phyloP scores from a whole-genome alignment of 306 rosid species.

The Trifolium dubium region DNA sequence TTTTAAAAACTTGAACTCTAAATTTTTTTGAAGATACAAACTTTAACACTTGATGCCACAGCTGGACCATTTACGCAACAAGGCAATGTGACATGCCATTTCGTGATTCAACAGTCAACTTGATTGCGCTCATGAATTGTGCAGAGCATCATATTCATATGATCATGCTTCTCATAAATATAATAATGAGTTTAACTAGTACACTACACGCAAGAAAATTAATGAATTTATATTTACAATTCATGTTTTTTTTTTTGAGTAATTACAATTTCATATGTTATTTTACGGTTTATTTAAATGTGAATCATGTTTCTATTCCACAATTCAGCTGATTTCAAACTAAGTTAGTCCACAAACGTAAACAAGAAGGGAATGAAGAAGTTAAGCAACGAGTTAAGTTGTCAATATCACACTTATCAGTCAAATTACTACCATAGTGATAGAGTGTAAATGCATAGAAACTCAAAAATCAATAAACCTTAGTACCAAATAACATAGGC shows the following conservation, averaged over 20 bases:
- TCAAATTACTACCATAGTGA: not conserved
- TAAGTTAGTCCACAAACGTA: not conserved
- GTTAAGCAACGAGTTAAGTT: not conserved
- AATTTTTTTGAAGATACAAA: too few species aligned
- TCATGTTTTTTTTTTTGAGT: too few species aligned
- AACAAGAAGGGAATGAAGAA: slow-evolving; percentile 23
- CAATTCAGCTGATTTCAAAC: not conserved
- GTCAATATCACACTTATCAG: slow-evolving; percentile 16
- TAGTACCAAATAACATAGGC: not conserved
- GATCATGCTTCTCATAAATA: slow-evolving; percentile 5
- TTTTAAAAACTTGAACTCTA: not conserved
- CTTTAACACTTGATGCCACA: not conserved
- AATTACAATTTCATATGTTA: too few species aligned
- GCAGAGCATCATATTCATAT: not conserved
- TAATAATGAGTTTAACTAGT: not conserved
- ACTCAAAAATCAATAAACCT: not conserved
- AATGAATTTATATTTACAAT: too few species aligned
- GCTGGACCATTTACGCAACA: not conserved
- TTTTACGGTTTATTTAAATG: too few species aligned
- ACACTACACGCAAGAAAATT: not conserved
- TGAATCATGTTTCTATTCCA: not conserved
- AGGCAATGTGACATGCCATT: not conserved
- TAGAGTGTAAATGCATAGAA: not conserved
- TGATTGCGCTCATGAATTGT: slow-evolving; percentile 1
- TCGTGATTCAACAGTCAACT: slow-evolving; percentile 13